These are phyloP conservation scores for Fusarium phyllophilum DNA, from an alignment of 2,329 filamentous ascomycete species.

Conservation along the genomic window DNA sequence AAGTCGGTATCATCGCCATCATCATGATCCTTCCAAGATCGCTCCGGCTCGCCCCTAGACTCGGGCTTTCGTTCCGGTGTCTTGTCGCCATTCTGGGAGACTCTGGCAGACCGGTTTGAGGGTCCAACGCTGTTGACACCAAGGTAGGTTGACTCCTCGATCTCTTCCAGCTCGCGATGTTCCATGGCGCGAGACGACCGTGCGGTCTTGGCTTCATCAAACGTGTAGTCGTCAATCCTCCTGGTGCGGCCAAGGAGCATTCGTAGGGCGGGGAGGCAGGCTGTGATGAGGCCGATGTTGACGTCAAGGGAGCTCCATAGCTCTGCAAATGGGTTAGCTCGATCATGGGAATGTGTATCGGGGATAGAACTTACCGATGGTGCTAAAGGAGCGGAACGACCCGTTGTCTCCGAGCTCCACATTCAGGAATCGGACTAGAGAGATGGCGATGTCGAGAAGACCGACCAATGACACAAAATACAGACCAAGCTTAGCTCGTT, in stretches of 20 bases:
- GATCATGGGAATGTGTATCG: too few species aligned
- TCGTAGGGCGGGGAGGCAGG: slow-evolving; percentile 24
- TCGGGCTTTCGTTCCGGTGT: not conserved
- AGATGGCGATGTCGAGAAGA: slow-evolving; percentile 25
- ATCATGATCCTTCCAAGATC: slow-evolving; percentile 15
- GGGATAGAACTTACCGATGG: not conserved
- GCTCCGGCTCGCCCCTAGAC: not conserved
- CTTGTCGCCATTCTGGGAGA: not conserved
- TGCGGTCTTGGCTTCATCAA: slow-evolving; percentile 24
- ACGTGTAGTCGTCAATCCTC: slow-evolving; percentile 6
- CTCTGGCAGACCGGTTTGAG: slow-evolving; percentile 2
- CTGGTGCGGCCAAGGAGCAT: slow-evolving; percentile 17
- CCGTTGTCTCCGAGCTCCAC: slow-evolving; percentile 15
- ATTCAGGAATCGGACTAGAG: slow-evolving; percentile 28
- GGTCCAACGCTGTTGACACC: slow-evolving; percentile 10
- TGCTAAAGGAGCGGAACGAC: slow-evolving; percentile 17
- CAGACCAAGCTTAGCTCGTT: slow-evolving; percentile 5
- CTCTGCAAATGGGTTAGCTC: slow-evolving; percentile 2
- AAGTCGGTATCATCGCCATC: slow-evolving; percentile 13
- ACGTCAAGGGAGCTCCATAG: slow-evolving; percentile 34
- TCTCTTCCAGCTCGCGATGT: slow-evolving; percentile 21
- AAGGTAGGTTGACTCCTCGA: slow-evolving; percentile 16
- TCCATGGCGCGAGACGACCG: slow-evolving; percentile 15
- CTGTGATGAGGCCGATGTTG: slow-evolving; percentile 28
- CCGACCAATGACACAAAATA: slow-evolving; percentile 27